Evolutionary conservation across 306 rosid genomes (phyloP).

Genomic region (Canavalia gladiata): DNA sequence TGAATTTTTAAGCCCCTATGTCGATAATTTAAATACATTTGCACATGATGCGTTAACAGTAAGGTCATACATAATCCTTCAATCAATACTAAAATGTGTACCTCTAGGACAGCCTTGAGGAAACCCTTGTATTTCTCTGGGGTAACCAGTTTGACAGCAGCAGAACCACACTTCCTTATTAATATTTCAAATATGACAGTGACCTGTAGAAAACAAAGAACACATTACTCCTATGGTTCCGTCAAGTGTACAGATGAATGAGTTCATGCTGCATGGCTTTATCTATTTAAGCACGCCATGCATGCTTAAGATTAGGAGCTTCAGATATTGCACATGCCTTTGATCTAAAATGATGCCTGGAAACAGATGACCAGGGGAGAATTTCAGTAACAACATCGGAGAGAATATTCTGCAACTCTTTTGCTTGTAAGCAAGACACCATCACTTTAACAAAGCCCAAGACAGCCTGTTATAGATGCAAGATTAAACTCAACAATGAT

Average conservation of each 20-base stretch:
- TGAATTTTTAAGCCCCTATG: slow-evolving; percentile 25
- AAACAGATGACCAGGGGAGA: slow-evolving; percentile 85
- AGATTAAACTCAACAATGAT: slow-evolving; percentile 46
- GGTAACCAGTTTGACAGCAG: slow-evolving; percentile 67
- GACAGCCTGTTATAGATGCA: slow-evolving; percentile 76
- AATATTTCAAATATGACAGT: slow-evolving; percentile 80
- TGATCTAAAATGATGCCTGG: slow-evolving; percentile 85
- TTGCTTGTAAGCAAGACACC: slow-evolving; percentile 75
- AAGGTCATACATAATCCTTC: not conserved
- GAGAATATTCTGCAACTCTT: slow-evolving; percentile 70
- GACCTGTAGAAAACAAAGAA: slow-evolving; percentile 61
- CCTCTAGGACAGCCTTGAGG: slow-evolving; percentile 74
- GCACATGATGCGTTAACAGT: slow-evolving; percentile 10
- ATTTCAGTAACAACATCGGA: slow-evolving; percentile 65
- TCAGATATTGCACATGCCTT: slow-evolving; percentile 66
- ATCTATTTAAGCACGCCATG: slow-evolving; percentile 20
- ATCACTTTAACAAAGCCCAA: slow-evolving; percentile 93
- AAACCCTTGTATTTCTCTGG: slow-evolving; percentile 78
- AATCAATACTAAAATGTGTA: slow-evolving; percentile 45
- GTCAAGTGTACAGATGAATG: slow-evolving; percentile 13
- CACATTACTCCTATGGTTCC: slow-evolving; percentile 6
- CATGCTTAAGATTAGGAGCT: not conserved
- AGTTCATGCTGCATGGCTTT: slow-evolving; percentile 1
- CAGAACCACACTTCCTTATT: slow-evolving; percentile 84
- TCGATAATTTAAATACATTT: slow-evolving; percentile 15